A percentile compares a stretch with the other conserved stretches of the same genome.
Evolutionary conservation across 1,284 basidiomycete genomes (phyloP).

Genomic region (Cystobasidium pallidum): DNA sequence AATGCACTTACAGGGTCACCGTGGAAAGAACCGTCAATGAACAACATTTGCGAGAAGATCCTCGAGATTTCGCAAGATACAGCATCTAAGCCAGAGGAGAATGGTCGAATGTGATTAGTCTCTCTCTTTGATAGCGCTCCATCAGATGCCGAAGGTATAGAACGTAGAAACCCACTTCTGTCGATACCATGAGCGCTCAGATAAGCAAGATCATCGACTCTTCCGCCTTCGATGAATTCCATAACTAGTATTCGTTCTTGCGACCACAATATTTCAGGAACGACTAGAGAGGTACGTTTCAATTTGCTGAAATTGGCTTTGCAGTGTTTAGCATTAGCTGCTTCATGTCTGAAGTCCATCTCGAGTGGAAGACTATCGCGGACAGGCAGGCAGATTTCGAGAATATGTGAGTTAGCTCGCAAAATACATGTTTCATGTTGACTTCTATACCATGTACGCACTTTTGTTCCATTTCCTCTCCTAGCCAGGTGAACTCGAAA

Average conservation of each 20-base stretch:
- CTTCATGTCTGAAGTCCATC: constrained; percentile 91
- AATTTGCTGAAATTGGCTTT: constrained; percentile 69
- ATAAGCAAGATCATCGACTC: constrained; percentile 87
- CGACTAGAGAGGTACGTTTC: constrained; percentile 76
- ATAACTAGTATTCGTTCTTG: constrained; percentile 86
- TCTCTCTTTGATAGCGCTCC: too few species aligned
- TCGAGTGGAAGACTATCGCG: constrained; percentile 83
- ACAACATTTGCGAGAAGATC: constrained; percentile 95
- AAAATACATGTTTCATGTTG: neutral
- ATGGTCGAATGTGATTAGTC: neutral
- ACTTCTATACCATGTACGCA: constrained; percentile 1
- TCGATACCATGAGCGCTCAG: constrained; percentile 84
- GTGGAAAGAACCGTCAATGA: constrained; percentile 87
- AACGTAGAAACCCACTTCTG: constrained; percentile 68
- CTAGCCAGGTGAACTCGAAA: constrained; percentile 94
- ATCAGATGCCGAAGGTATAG: too few species aligned
- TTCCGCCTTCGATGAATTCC: constrained; percentile 80
- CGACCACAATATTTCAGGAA: constrained; percentile 83
- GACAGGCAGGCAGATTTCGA: neutral
- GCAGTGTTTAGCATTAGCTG: constrained; percentile 76
- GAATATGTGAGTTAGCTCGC: neutral
- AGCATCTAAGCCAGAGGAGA: constrained; percentile 39
- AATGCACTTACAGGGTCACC: constrained; percentile 61
- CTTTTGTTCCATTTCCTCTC: constrained; percentile 81
- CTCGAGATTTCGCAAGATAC: constrained; percentile 54